Conservation (phyloP, 2,329 filamentous ascomycete species). For the Xylaria sp. region DNA sequence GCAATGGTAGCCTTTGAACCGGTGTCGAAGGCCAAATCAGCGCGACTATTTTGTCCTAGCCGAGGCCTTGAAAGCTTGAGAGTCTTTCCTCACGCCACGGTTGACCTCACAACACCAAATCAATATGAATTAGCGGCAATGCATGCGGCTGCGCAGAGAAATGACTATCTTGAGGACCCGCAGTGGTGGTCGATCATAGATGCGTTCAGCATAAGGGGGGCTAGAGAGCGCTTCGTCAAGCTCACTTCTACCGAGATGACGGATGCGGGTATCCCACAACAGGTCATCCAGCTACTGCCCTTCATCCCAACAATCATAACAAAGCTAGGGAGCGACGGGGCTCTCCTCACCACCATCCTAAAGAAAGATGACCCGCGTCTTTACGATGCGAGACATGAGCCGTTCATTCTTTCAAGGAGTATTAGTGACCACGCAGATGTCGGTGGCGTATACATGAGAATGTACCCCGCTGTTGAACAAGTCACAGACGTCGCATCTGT, state of each 20-base stretch:
- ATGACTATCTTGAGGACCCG: conserved; percentile 70
- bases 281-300: conserved; percentile 82
- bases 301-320: conserved; percentile 85
- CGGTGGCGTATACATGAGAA: conserved; percentile 82
- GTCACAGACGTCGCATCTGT: conserved; percentile 82
- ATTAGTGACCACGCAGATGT: conserved; percentile 57
- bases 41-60: conserved; percentile 64
- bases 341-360: conserved; percentile 76
- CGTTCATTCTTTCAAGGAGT: conserved; percentile 74
- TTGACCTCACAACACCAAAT: conserved; percentile 84
- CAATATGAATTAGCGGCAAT: conserved; percentile 80
- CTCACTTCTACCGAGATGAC: conserved; percentile 72
- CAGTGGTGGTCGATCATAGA: conserved; percentile 85
- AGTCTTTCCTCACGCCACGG: conserved; percentile 65
- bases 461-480: conserved; percentile 69
- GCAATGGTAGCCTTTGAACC: conserved; percentile 82
- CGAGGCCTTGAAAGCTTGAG: conserved; percentile 48
- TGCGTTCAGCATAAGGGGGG: conserved; percentile 75
- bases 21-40: conserved; percentile 81
- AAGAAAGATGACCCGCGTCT: conserved; percentile 70
- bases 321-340: conserved; percentile 79
- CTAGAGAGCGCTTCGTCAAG: conserved; percentile 72
- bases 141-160: conserved; percentile 70
- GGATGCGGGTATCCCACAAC: conserved; percentile 81
- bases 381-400: conserved; percentile 63